Evolutionary conservation across 2,329 filamentous ascomycete species (phyloP).

Genomic region (Monosporascus sp.): DNA sequence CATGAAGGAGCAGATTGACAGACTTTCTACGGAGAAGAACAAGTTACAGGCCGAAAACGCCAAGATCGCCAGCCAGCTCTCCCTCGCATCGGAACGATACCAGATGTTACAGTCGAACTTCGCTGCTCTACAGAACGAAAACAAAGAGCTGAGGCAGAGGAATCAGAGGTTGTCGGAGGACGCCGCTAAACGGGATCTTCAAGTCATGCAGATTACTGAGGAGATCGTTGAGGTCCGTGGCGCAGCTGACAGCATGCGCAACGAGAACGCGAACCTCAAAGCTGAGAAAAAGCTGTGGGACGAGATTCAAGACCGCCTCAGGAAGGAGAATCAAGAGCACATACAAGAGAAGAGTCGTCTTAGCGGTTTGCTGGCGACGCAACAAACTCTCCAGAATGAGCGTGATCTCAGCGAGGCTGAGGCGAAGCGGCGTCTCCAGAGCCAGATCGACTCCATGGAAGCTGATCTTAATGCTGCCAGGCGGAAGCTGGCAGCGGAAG

Average conservation of each 20-base stretch:
- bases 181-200: constrained; percentile 83
- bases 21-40: constrained; percentile 75
- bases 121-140: constrained; percentile 75
- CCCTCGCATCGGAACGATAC: constrained; percentile 75
- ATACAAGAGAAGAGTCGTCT: constrained; percentile 79
- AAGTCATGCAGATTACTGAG: constrained; percentile 86
- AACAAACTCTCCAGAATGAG: constrained; percentile 89
- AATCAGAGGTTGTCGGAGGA: constrained; percentile 71
- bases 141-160: constrained; percentile 79
- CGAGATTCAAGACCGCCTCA: constrained; percentile 82
- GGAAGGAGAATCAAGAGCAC: constrained; percentile 80
- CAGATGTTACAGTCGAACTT: constrained; percentile 90
- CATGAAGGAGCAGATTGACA: constrained; percentile 78
- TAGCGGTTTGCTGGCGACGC: constrained; percentile 73
- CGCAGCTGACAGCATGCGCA: constrained; percentile 77
- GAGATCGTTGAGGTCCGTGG: constrained; percentile 84
- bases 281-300: constrained; percentile 94
- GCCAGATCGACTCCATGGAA: constrained; percentile 72
- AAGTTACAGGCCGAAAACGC: constrained; percentile 77
- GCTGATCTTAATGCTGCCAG: constrained; percentile 72
- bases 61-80: constrained; percentile 72
- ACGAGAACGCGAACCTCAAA: constrained; percentile 87
- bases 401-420: constrained; percentile 81
- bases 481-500: constrained; percentile 75
- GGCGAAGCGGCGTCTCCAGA: constrained; percentile 70